phyloP scores from a whole-genome alignment of 192 early-diverging fungal genomes.

The Coemansia sp. region DNA sequence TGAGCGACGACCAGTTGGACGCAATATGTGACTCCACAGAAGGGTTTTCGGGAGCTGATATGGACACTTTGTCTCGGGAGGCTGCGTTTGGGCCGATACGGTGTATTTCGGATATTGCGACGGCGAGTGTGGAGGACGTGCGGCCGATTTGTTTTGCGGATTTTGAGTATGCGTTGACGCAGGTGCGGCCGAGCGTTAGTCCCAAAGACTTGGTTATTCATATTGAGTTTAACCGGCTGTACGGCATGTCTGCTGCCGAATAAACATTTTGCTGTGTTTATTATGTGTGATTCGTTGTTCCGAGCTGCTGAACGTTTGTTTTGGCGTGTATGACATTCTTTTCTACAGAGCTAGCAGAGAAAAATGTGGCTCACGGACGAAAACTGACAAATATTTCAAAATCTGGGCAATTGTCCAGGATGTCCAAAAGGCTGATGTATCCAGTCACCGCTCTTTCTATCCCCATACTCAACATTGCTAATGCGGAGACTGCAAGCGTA shows the following conservation, averaged over 20 bases:
- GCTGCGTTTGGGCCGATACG: slow-evolving; percentile 75
- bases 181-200: slow-evolving; percentile 83
- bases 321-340: too few relatives aligned
- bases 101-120: slow-evolving; percentile 60
- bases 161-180: slow-evolving; percentile 77
- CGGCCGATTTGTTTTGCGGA: slow-evolving; percentile 71
- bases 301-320: too few relatives aligned
- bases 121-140: slow-evolving; percentile 62
- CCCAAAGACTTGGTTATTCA: slow-evolving; percentile 77
- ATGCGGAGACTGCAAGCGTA: too few relatives aligned
- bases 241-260: slow-evolving; percentile 56
- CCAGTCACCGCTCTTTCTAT: too few relatives aligned
- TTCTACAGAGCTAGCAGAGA: too few relatives aligned
- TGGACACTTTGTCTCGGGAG: slow-evolving; percentile 79
- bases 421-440: too few relatives aligned
- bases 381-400: too few relatives aligned
- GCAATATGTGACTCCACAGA: slow-evolving; percentile 65
- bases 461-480: too few relatives aligned
- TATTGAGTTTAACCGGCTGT: slow-evolving; percentile 68
- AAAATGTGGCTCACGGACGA: too few relatives aligned
- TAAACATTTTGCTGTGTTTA: background rate
- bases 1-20: slow-evolving; percentile 62
- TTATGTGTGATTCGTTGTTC: background rate
- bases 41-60: slow-evolving; percentile 86
- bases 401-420: too few relatives aligned